Conservation (phyloP, 2,329 filamentous ascomycete species). For the Aspergillus tubingensis region DNA sequence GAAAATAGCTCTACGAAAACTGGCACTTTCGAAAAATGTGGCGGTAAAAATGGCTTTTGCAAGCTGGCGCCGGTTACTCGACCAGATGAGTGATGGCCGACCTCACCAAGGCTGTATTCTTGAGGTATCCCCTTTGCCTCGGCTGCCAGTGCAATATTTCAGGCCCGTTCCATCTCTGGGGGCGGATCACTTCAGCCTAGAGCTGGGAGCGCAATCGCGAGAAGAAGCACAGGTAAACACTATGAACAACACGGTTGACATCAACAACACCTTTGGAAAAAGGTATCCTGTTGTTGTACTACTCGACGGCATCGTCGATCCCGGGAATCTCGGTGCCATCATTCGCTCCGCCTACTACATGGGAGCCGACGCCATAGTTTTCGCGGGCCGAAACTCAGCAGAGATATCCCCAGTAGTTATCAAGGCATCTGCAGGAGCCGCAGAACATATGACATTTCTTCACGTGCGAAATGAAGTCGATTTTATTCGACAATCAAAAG, state of each 20-base stretch:
- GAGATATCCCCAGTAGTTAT: conserved; percentile 74
- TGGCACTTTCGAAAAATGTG: conserved; percentile 50
- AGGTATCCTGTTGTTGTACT: conserved; percentile 47
- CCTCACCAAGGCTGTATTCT: conserved; percentile 90
- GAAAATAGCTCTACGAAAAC: conserved; percentile 39
- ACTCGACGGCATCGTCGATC: conserved; percentile 64
- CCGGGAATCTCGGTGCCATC: conserved; percentile 87
- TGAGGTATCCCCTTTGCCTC: conserved; percentile 80
- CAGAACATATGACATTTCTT: conserved; percentile 76
- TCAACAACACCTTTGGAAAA: conserved; percentile 24
- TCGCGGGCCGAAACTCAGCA: conserved; percentile 73
- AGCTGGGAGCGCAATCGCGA: conserved; percentile 66
- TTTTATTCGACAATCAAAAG: conserved; percentile 69
- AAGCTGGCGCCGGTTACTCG: conserved; percentile 67
- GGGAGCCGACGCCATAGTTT: conserved; percentile 79
- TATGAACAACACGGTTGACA: conserved; percentile 53
- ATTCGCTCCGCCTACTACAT: conserved; percentile 86
- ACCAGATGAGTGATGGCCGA: conserved; percentile 78
- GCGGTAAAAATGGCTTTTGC: conserved; percentile 61
- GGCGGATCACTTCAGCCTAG: conserved; percentile 58
- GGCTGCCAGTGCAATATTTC: conserved; percentile 65
- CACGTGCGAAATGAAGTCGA: conserved; percentile 65
- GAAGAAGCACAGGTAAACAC: conserved; percentile 79
- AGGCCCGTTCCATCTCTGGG: conserved; percentile 50
- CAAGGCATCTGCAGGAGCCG: conserved; percentile 85